Evolutionary conservation across 805 yeast genomes (phyloP).

Genomic region (Brettanomyces sp.): DNA sequence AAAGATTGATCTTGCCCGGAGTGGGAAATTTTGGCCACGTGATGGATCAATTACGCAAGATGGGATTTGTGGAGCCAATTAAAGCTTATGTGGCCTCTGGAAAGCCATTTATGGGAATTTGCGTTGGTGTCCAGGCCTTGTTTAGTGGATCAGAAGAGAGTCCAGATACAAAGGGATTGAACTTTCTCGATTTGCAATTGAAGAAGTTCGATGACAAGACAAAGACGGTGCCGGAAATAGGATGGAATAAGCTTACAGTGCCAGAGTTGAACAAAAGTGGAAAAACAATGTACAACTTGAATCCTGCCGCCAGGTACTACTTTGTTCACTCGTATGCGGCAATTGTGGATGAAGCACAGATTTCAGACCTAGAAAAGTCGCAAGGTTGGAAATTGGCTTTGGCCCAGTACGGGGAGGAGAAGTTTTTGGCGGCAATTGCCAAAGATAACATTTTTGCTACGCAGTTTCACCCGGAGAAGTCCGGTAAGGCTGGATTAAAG

Average conservation of each 20-base stretch:
- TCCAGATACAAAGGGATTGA: slow-evolving; percentile 49
- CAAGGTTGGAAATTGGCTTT: slow-evolving; percentile 62
- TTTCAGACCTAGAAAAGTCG: slow-evolving; percentile 20
- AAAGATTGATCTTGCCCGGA: slow-evolving; percentile 76
- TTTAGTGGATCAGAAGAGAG: slow-evolving; percentile 71
- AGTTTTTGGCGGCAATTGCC: slow-evolving; percentile 72
- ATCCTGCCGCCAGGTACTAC: slow-evolving; percentile 66
- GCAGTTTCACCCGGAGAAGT: slow-evolving; percentile 98
- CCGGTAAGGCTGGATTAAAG: slow-evolving; percentile 82
- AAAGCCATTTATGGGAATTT: slow-evolving; percentile 87
- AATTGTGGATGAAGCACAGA: slow-evolving; percentile 33
- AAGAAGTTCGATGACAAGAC: slow-evolving; percentile 48
- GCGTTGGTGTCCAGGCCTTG: slow-evolving; percentile 90
- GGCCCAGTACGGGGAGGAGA: slow-evolving; percentile 68
- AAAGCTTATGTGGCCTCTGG: slow-evolving; percentile 63
- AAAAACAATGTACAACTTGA: slow-evolving; percentile 48
- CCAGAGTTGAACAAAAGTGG: slow-evolving; percentile 9
- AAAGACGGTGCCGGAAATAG: slow-evolving; percentile 93
- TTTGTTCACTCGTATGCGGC: slow-evolving; percentile 95
- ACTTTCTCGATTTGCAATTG: slow-evolving; percentile 44
- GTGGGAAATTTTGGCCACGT: slow-evolving; percentile 97
- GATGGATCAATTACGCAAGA: slow-evolving; percentile 54
- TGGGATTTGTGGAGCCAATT: slow-evolving; percentile 61
- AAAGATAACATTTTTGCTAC: slow-evolving; percentile 84
- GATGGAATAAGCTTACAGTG: slow-evolving; percentile 60